Base-by-base conservation (phyloP, 306 rosid genomes). In the Acacia melanoxylon region DNA sequence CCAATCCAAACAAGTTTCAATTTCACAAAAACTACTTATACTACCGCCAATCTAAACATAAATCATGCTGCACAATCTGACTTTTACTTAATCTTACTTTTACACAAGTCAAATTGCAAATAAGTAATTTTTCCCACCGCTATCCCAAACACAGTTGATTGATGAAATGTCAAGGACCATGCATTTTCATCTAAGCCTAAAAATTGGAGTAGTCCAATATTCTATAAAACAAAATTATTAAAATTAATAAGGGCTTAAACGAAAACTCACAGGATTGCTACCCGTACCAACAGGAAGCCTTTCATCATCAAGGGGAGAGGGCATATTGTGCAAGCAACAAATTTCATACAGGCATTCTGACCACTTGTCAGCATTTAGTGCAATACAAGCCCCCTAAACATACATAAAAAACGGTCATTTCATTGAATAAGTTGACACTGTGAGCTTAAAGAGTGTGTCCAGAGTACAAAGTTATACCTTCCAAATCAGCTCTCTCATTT, bases 231-330 rank as follows among this genome's bases (percentile, higher is more conserved):
- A 76, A 67, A 79, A 77, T 17, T 45, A 52, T 48, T 45, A 68
- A 78, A 70, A 45, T 68, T 66, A 71, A 62, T 16, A 86, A 78
- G 63, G 74, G 74, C 25, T 85, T 68, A 71, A 72, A 56, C 46
- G 33, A 68, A 44, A 76, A 87, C 99, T 95, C 89, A 95, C 99
- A 83, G 98, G 99, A 93, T 95, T 95, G 88, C 99, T 93, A 75
- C 99, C 98, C 52, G 86, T 85, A 78, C 99, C 99, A 90, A 95
- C 96, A 68, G 99, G 99, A 82, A 95, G 96, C 91, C 92, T 90
- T 86, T 95, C 96, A 81, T 89, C 95, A 65, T 93, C 97, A 27
- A 90, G 76, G 72, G 94, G 95, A 75, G 85, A 82, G 85, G 97
- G 86, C 72, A 95, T 77, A 83, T 90, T 83, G 88, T 92, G 90